Conservation (phyloP, 108 stramenopile genomes). For the Nitzschia sp. region DNA sequence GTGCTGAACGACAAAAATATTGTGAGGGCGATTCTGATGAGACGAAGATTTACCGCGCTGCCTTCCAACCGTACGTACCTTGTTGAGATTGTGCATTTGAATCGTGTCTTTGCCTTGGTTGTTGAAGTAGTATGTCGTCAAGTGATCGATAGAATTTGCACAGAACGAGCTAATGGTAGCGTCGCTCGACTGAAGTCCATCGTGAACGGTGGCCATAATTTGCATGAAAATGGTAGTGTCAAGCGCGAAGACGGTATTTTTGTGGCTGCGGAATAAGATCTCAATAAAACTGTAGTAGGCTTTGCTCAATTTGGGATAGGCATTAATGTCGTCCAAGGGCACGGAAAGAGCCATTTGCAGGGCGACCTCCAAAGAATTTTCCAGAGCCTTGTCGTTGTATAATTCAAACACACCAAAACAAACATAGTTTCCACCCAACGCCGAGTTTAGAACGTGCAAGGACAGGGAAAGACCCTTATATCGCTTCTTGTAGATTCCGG, state of each 20-base stretch:
- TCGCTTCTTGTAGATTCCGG: slow-evolving; percentile 86
- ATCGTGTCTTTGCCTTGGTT: slow-evolving; percentile 89
- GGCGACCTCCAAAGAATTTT: slow-evolving; percentile 87
- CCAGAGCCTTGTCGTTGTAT: slow-evolving; percentile 94
- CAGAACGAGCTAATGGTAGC: slow-evolving; percentile 85
- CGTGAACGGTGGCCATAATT: slow-evolving; percentile 92
- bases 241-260: slow-evolving; percentile 76
- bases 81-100: slow-evolving; percentile 80
- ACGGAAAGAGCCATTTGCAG: slow-evolving; percentile 88
- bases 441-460: slow-evolving; percentile 89
- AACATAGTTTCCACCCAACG: slow-evolving; percentile 94
- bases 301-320: slow-evolving; percentile 95
- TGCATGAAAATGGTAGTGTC: slow-evolving; percentile 91
- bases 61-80: slow-evolving; percentile 40
- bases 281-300: slow-evolving; percentile 94
- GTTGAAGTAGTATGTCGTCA: slow-evolving; percentile 93
- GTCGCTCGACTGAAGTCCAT: slow-evolving; percentile 93
- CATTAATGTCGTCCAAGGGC: slow-evolving; percentile 88
- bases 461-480: slow-evolving; percentile 93
- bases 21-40: background rate
- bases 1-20: slow-evolving; percentile 46
- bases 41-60: background rate
- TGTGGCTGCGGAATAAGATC: slow-evolving; percentile 94
- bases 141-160: slow-evolving; percentile 93
- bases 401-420: slow-evolving; percentile 97